phyloP scores from a whole-genome alignment of 2,329 filamentous ascomycete species.

The Alternaria brassicae region DNA sequence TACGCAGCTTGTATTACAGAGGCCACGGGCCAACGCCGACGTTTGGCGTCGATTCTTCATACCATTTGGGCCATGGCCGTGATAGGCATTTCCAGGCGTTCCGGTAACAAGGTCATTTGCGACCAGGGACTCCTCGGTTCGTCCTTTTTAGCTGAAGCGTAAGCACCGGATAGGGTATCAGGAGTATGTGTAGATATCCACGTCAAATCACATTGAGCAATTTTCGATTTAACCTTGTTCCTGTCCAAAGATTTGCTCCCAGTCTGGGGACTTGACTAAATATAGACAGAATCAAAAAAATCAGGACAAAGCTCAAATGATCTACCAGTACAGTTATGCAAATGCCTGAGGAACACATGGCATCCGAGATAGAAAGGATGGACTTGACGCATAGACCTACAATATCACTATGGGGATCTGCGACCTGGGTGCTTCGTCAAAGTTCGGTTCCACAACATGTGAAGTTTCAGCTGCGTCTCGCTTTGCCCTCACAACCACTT shows the following conservation, averaged over 20 bases:
- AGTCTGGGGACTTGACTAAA: neutral
- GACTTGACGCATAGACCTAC: constrained; percentile 24
- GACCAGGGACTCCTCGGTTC: constrained; percentile 10
- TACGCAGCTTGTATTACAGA: neutral
- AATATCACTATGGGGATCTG: constrained; percentile 7
- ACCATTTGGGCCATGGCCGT: constrained; percentile 3
- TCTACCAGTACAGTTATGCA: constrained; percentile 2
- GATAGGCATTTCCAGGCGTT: constrained; percentile 42
- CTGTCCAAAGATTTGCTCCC: neutral
- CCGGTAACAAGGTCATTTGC: constrained; percentile 3
- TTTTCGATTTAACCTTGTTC: neutral
- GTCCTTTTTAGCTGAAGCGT: constrained; percentile 4
- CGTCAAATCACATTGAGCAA: constrained; percentile 10
- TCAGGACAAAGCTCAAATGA: neutral
- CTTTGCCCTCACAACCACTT: constrained; percentile 11
- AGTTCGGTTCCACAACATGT: constrained; percentile 20
- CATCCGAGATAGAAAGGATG: constrained; percentile 14
- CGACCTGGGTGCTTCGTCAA: constrained; percentile 16
- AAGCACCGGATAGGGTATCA: constrained; percentile 1
- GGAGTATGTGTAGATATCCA: constrained; percentile 24
- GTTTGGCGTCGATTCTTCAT: constrained; percentile 1
- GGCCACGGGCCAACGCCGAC: neutral
- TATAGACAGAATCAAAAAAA: neutral
- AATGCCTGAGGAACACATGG: constrained; percentile 20
- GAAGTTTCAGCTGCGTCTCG: constrained; percentile 32